Percentiles rank a stretch among this genome's conserved stretches.
These are phyloP conservation scores for Scheffersomyces stambukii DNA, from an alignment of 1,139 yeast species.

Conservation along the genomic window DNA sequence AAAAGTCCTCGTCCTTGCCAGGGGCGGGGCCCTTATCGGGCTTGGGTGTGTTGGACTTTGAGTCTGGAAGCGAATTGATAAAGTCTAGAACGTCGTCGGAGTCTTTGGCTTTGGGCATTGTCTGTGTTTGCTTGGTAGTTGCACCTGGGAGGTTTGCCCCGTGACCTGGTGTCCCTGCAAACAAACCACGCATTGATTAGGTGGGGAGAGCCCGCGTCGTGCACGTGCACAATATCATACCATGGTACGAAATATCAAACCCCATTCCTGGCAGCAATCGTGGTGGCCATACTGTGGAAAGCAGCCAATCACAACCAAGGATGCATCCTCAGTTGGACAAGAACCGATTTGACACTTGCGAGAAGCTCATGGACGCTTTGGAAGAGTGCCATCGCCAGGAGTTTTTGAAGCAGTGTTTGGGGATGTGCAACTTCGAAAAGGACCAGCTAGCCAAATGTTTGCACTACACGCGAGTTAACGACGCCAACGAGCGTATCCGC, in stretches of 20 bases:
- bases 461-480: slow-evolving; percentile 69
- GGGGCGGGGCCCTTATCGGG: slow-evolving; percentile 15
- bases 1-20: slow-evolving; percentile 65
- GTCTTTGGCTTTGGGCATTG: not conserved
- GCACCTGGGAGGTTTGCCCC: too few relatives aligned
- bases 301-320: too few relatives aligned
- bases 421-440: slow-evolving; percentile 81
- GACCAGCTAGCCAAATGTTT: slow-evolving; percentile 76
- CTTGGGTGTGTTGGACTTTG: slow-evolving; percentile 37
- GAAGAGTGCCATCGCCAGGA: slow-evolving; percentile 84
- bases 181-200: too few relatives aligned
- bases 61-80: slow-evolving; percentile 81
- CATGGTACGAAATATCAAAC: too few relatives aligned
- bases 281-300: too few relatives aligned
- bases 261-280: too few relatives aligned
- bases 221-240: too few relatives aligned
- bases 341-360: slow-evolving; percentile 56
- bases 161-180: too few relatives aligned
- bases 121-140: too few relatives aligned
- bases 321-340: slow-evolving; percentile 50
- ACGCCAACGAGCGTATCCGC: slow-evolving; percentile 60
- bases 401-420: slow-evolving; percentile 70
- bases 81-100: slow-evolving; percentile 72
- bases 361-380: slow-evolving; percentile 77
- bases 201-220: too few relatives aligned